Base-by-base conservation (phyloP, 345 rosid genomes). In the Rhizophora mangle region DNA sequence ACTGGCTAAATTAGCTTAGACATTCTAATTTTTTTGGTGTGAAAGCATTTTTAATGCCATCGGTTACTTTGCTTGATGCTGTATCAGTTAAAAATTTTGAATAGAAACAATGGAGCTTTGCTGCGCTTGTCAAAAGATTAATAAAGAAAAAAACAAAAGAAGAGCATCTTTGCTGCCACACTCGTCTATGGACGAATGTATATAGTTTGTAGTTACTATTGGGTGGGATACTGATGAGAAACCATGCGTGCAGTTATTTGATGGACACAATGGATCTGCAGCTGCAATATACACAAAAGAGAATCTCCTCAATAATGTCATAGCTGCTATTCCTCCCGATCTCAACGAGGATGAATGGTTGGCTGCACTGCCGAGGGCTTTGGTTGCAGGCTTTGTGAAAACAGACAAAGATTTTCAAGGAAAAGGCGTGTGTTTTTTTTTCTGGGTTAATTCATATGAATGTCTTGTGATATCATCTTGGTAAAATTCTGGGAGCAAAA, bases 361-460 rank as follows among this genome's bases (percentile, higher is more conserved):
- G 69, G 88, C 96, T 2, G 97, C 97, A 46, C 83, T 96, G 69
- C 99, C 95, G 18, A 84, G 99, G 84, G 99, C 99, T 67, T 76
- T 90, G 83, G 99, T 96, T 69, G 97, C 98, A 10, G 99, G 98
- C 62, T 96, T 96, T 80, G 99, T 96, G 11, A 96, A 96, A 86
- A 96, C 98, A 6, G 99, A 96, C 79, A 96, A 96, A 80, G 98
- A 96, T 79, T 96, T 96, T 72, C 97, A 90, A 77, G 77, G 76
- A 79, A 85, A 72, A 85, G 96, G 99, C 90, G 70, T 59, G 74
- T 9, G n/a, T 68, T 43, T 52, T 34, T 29, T 24, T 43, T 13
- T 43, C 1, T 34, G 1, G 7, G 0, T 8, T 3, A 34, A 70
- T 53, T 37, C 34, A 7, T 27, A 46, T 68, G 1, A 27, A 21